phyloP scores from a whole-genome alignment of 176 grass and related monocot genomes.

The Thalia dealbata region DNA sequence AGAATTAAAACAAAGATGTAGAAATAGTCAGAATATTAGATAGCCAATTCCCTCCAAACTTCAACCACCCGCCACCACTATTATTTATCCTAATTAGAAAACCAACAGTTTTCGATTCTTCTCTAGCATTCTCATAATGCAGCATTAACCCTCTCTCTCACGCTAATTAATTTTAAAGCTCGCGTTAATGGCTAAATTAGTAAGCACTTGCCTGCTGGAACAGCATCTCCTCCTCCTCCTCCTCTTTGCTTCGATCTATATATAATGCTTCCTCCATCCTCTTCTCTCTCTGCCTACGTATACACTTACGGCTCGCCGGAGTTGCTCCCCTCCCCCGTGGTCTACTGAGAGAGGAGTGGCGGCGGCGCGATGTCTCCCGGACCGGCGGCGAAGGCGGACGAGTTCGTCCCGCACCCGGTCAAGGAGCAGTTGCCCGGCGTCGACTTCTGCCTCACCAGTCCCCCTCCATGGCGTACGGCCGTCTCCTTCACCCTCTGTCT shows the following conservation, averaged over 20 bases:
- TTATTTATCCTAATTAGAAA: not conserved
- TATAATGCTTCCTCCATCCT: not conserved
- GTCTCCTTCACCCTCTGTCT: not conserved
- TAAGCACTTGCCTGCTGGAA: not conserved
- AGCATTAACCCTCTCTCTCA: not conserved
- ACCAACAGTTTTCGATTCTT: not conserved
- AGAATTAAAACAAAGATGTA: no score
- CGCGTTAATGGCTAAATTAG: not conserved
- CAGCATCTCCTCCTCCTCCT: no score
- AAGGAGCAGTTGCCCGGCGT: conserved; percentile 61
- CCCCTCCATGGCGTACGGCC: conserved; percentile 78
- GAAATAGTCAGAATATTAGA: not conserved
- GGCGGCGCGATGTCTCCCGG: not conserved
- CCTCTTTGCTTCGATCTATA: not conserved
- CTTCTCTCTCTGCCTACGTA: not conserved
- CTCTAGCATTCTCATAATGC: not conserved
- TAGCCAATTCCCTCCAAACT: conserved; percentile 11
- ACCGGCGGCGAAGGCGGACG: conserved; percentile 37
- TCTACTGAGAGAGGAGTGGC: not conserved
- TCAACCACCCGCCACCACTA: not conserved
- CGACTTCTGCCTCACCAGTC: conserved; percentile 90
- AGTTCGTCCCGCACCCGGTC: conserved; percentile 40
- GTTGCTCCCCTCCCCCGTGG: not conserved
- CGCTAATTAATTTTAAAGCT: not conserved
- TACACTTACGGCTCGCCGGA: not conserved